Conservation (phyloP, 2,329 filamentous ascomycete genomes). For the Penicillium sp. region DNA sequence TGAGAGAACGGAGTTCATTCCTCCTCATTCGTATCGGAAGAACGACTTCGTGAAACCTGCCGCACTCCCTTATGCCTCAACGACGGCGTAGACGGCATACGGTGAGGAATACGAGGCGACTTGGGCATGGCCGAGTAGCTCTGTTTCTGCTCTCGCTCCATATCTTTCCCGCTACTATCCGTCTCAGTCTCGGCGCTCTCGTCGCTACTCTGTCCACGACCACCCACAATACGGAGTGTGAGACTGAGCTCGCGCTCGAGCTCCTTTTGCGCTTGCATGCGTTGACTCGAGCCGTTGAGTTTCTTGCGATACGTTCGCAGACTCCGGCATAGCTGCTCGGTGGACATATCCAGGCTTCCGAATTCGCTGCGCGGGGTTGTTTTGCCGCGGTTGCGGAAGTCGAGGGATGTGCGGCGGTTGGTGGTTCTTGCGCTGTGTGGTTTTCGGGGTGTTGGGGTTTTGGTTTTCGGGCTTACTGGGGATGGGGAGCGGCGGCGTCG, state of each 20-base stretch:
- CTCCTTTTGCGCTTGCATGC: conserved; percentile 53
- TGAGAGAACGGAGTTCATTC: conserved; percentile 13
- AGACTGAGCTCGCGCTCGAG: conserved; percentile 58
- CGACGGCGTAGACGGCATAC: conserved; percentile 40
- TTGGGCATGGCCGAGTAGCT: conserved; percentile 25
- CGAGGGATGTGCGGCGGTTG: conserved; percentile 50
- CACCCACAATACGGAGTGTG: conserved; percentile 37
- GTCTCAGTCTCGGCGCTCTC: conserved; percentile 38
- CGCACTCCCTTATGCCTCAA: conserved; percentile 27
- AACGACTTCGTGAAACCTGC: conserved; percentile 33
- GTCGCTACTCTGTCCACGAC: conserved; percentile 32
- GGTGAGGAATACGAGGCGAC: conserved; percentile 30
- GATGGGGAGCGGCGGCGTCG: conserved; percentile 40
- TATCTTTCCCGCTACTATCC: conserved; percentile 43
- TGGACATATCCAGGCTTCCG: conserved; percentile 52
- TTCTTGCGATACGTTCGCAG: conserved; percentile 61
- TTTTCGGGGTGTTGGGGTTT: conserved; percentile 27
- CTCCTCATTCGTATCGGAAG: conserved; percentile 34
- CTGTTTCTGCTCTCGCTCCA: conserved; percentile 32
- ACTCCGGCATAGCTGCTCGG: conserved; percentile 58
- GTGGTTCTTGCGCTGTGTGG: conserved; percentile 31
- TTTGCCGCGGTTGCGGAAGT: conserved; percentile 52
- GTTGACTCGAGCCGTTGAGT: conserved; percentile 50
- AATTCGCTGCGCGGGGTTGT: conserved; percentile 41
- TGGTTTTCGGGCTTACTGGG: conserved; percentile 39